Base-by-base conservation (phyloP, 352 stramenopile species). In the Phytophthora europaea region DNA sequence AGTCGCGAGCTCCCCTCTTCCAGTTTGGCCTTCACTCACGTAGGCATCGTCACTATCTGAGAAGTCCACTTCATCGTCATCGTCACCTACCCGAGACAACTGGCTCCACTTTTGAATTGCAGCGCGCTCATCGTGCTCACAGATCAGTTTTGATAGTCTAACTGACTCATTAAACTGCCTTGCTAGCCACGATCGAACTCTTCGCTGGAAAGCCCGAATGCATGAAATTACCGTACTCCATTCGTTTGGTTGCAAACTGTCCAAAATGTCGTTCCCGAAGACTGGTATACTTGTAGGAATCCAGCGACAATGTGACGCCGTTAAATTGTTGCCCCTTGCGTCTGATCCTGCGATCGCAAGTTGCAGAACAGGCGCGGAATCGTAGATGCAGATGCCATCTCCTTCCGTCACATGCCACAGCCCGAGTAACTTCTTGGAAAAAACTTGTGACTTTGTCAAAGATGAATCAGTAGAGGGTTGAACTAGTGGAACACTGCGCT, bases 331-430 rank as follows among this genome's bases (percentile, higher is more conserved):
- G 6, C 64, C 77, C 9, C 64, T 63, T n/a, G 45, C 73, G 6
- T 83, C 75, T 18, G 60, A 36, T 43, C 16, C 45, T 59, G 70
- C 72, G 2, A 26, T 48, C 16, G 26, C n/a, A 38, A 38, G 59
- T 64, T 73, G 67, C 34, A 74, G 54, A 8, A 45, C 43, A 69
- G 74, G 43, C 62, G 65, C 64, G 45, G 28, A 74, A 74, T 93
- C 87, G 28, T 86, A 88, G 45, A 73, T 83, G 63, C 74, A 88
- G 13, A 92, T 83, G 2, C 84, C 87, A 78, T 94, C 87, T 9
- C 87, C 88, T 84, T 96, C 89, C 9, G 86, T 84, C 23, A 93
- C 61, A 74, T 93, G 89, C 89, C 89, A 96, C 9, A 94, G 53
- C 16, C 80, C 84, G 22, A 93, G 71, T 40, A 87, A 38, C 34